Base-by-base conservation (phyloP, 495 filamentous ascomycete species). In the Umbilicaria muhlenbergii region DNA sequence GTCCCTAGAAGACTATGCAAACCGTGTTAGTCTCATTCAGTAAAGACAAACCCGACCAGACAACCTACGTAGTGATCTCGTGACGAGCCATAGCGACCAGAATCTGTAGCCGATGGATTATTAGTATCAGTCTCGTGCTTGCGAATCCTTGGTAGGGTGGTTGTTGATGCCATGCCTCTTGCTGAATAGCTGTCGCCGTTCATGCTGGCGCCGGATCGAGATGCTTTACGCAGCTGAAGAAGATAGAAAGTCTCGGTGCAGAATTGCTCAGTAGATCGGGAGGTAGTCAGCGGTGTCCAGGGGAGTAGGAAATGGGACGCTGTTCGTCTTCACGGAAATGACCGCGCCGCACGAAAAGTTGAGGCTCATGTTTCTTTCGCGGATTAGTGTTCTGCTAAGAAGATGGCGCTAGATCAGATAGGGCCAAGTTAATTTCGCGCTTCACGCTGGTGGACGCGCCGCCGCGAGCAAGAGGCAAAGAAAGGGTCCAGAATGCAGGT, bases 171-270 rank as follows among this genome's bases (percentile, higher is more conserved):
- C 67, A 62, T 67, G 80, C 81, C 82, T 78, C 83, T 78, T 59
- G 81, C 75, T 47, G 82, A 78, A 62, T 89, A 89, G 53, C 67
- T 78, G 58, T 91, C 84, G 56, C 82, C 82, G 80, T 89, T 91
- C 86, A 93, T 93, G 47, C 45, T 79, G 64, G 58, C 55, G 24
- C 24, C 5, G 24, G 24, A 28, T 28, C 6, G 24, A 28, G 37
- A 45, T 47, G 13, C 38, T 31, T n/a, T 38, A 24, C 16, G 36
- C 33, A 5, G 24, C 13, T 36, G 31, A 11, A 24, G 34, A 36
- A 18, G 43, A 15, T 24, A 36, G 17, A 47, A 32, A 21, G 34
- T 13, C 2, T 5, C 6, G 37, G 11, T 16, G 16, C 18, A 38
- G 21, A 43, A 11, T 10, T 28, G 24, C 24, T 2, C 24, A 28